Evolutionary conservation across 139 green algal species (phyloP).

Genomic region (Coccomyxa sp.): DNA sequence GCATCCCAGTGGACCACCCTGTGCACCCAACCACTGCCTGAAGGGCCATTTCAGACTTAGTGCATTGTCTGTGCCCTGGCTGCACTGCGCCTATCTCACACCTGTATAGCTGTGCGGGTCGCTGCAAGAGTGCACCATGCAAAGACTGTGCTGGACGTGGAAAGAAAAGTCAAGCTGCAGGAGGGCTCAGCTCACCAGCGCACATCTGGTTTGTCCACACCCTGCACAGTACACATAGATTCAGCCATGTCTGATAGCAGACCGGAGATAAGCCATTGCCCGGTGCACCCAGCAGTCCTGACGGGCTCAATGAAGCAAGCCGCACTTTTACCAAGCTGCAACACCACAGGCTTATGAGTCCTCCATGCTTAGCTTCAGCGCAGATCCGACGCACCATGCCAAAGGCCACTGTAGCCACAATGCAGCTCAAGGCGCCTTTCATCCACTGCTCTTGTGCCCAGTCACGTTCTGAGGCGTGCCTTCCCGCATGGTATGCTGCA

Average conservation of each 20-base stretch:
- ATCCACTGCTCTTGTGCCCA: conserved; percentile 52
- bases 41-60: too few species aligned
- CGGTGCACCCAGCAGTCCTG: background rate
- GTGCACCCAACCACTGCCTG: background rate
- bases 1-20: conserved; percentile 74
- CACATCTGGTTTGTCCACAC: conserved; percentile 67
- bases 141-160: background rate
- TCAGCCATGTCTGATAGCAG: background rate
- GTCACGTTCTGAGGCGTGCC: conserved; percentile 25
- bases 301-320: too few species aligned
- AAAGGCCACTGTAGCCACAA: conserved; percentile 68
- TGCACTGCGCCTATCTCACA: background rate
- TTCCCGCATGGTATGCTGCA: conserved; percentile 71
- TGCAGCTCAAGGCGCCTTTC: conserved; percentile 28
- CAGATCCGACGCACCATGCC: conserved; percentile 20
- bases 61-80: background rate
- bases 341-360: too few species aligned
- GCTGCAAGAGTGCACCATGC: background rate
- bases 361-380: too few species aligned
- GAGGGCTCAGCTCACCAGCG: conserved; percentile 29
- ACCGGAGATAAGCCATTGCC: background rate
- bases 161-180: background rate
- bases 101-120: background rate
- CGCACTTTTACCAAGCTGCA: too few species aligned
- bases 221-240: conserved; percentile 27